These are phyloP conservation scores for Echium plantagineum DNA, from an alignment of 257 asterid species.

Conservation along the genomic window DNA sequence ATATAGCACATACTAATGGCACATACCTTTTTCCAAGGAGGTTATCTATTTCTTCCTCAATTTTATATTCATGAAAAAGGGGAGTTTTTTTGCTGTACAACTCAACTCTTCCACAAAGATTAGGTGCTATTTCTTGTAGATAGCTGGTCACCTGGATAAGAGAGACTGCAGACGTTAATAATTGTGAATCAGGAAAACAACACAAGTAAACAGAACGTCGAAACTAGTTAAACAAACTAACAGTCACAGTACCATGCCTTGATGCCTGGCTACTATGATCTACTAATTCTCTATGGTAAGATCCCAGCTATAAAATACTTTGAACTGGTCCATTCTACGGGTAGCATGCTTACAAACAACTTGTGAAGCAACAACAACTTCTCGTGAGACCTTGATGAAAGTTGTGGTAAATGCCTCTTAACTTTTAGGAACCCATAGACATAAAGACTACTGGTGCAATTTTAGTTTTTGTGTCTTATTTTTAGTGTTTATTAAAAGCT, in stretches of 20 bases:
- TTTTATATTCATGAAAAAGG: conserved; percentile 72
- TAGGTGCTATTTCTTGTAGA: conserved; percentile 88
- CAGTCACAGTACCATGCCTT: not conserved
- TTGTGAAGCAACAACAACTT: not conserved
- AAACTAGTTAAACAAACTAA: too few relatives aligned
- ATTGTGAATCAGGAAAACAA: conserved; percentile 11
- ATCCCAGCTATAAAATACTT: not conserved
- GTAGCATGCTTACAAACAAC: not conserved
- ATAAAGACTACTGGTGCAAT: too few relatives aligned
- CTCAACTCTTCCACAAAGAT: conserved; percentile 87
- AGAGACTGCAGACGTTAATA: conserved; percentile 17
- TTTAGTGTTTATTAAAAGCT: too few relatives aligned
- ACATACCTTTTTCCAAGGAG: conserved; percentile 81
- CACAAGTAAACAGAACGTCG: not conserved
- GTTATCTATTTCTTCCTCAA: conserved; percentile 79
- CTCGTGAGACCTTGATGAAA: not conserved
- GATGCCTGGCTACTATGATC: not conserved
- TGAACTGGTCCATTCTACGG: not conserved
- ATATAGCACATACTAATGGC: conserved; percentile 6
- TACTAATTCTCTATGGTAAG: not conserved
- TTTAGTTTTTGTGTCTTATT: too few relatives aligned
- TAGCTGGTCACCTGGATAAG: conserved; percentile 77
- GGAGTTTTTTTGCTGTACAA: conserved; percentile 63
- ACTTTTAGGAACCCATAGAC: not conserved
- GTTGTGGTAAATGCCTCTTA: not conserved